Conservation (phyloP, 257 asterid genomes). For the Ophiorrhiza pumila region DNA sequence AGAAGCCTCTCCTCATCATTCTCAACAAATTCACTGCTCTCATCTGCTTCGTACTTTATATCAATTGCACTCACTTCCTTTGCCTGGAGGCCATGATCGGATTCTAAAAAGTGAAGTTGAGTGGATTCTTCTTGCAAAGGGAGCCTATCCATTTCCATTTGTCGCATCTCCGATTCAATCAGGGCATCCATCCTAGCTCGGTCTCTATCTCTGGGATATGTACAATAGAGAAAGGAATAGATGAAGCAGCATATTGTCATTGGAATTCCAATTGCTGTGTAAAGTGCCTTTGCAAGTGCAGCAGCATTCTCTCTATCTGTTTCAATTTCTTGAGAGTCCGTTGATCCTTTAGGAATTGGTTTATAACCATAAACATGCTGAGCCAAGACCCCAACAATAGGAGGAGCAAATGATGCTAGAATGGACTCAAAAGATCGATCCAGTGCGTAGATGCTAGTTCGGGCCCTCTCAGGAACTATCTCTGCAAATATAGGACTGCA, state of each 20-base stretch:
- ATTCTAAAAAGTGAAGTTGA: slow-evolving; percentile 25
- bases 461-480: slow-evolving; percentile 73
- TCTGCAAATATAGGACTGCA: slow-evolving; percentile 87
- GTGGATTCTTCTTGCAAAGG: slow-evolving; percentile 26
- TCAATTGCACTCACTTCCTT: slow-evolving; percentile 39
- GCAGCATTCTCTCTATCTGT: slow-evolving; percentile 75
- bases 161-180: slow-evolving; percentile 53
- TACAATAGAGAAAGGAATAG: slow-evolving; percentile 71
- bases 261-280: slow-evolving; percentile 85
- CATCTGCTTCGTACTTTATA: slow-evolving; percentile 36
- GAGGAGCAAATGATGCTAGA: slow-evolving; percentile 85
- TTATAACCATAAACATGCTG: slow-evolving; percentile 67
- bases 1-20: slow-evolving; percentile 52
- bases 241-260: slow-evolving; percentile 57
- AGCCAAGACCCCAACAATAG: slow-evolving; percentile 69
- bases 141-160: slow-evolving; percentile 32
- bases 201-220: slow-evolving; percentile 83
- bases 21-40: slow-evolving; percentile 35
- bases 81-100: slow-evolving; percentile 20
- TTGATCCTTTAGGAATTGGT: slow-evolving; percentile 46
- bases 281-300: slow-evolving; percentile 85
- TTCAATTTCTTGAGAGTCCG: slow-evolving; percentile 33
- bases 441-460: slow-evolving; percentile 77
- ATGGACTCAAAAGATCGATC: slow-evolving; percentile 80
- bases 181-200: slow-evolving; percentile 69